These are phyloP conservation scores for Penicillium expansum DNA, from an alignment of 2,329 filamentous ascomycete genomes.

Conservation along the genomic window DNA sequence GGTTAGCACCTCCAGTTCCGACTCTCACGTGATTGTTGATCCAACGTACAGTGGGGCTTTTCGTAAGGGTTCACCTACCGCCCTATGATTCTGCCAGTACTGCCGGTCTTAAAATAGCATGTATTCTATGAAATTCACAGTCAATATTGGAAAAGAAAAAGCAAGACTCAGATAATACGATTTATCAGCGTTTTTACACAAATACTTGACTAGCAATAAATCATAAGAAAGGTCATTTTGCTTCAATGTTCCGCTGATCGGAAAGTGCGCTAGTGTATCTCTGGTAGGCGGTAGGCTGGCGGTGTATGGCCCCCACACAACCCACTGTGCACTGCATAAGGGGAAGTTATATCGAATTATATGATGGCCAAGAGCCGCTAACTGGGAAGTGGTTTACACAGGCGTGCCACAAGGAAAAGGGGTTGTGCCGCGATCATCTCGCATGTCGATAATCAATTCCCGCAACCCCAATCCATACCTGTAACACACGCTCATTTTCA, in stretches of 20 bases:
- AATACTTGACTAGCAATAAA: accelerated
- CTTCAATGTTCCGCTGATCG: background rate
- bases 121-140: background rate
- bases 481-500: conserved; percentile 5
- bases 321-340: background rate
- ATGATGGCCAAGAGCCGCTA: background rate
- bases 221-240: background rate
- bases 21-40: background rate
- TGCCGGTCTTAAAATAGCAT: background rate
- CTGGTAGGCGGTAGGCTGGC: background rate
- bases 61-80: background rate
- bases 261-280: background rate
- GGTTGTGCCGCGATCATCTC: background rate
- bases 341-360: conserved; percentile 1
- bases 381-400: background rate
- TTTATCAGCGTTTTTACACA: too few species aligned
- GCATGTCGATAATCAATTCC: conserved; percentile 2
- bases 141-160: background rate
- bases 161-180: too few species aligned
- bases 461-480: background rate
- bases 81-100: background rate
- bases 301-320: background rate
- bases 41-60: background rate
- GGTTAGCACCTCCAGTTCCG: background rate
- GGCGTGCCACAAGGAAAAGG: background rate